These are phyloP conservation scores for Acacia concinna DNA, from an alignment of 331 rosid genomes.

Conservation along the genomic window DNA sequence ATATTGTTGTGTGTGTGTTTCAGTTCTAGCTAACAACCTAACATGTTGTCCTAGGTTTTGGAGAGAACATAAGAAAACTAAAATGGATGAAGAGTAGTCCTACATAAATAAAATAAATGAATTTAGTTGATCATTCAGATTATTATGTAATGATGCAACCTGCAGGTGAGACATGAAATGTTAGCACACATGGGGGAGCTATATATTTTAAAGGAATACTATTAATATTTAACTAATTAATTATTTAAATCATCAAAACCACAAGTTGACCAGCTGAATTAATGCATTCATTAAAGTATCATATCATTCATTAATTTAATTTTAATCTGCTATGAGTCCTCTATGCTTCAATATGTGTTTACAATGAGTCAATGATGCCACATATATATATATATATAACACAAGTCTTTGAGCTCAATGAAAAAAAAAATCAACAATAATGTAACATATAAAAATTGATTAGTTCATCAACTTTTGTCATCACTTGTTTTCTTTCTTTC, in stretches of 20 bases:
- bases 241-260: background rate
- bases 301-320: background rate
- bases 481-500: too few species aligned
- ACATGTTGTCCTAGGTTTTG: background rate
- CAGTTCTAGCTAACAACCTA: background rate
- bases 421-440: background rate
- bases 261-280: background rate
- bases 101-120: background rate
- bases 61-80: background rate
- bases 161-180: slow-evolving; percentile 12
- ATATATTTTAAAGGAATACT: background rate
- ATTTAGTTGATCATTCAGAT: slow-evolving; percentile 4
- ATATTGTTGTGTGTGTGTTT: background rate
- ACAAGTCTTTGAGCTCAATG: background rate
- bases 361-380: background rate
- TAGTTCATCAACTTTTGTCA: background rate
- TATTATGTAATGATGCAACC: slow-evolving; percentile 20
- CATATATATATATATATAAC: too few species aligned
- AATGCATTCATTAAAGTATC: background rate
- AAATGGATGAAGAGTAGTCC: background rate
- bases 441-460: background rate
- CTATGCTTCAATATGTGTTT: background rate
- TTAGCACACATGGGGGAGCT: slow-evolving; percentile 17
- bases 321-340: background rate
- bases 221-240: background rate